phyloP scores from a whole-genome alignment of 805 yeast genomes.

The Zygotorulaspora danielsina region DNA sequence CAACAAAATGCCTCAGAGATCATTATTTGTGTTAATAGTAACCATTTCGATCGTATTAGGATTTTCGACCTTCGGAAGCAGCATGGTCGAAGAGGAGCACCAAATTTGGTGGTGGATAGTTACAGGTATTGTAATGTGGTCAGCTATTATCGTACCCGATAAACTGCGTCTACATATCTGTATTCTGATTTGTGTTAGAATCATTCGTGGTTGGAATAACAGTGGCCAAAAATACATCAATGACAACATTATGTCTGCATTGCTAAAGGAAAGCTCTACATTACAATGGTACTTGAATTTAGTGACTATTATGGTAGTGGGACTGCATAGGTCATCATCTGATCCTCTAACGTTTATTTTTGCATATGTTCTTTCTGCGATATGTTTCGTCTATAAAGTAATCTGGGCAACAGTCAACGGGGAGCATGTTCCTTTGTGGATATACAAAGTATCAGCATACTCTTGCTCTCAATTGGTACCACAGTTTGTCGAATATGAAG shows the following conservation, averaged over 20 bases:
- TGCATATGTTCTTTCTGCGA: slow-evolving; percentile 43
- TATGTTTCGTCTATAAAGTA: slow-evolving; percentile 52
- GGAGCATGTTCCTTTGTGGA: slow-evolving; percentile 44
- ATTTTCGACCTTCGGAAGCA: slow-evolving; percentile 71
- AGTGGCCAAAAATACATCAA: slow-evolving; percentile 79
- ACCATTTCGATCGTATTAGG: slow-evolving; percentile 41
- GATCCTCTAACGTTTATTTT: slow-evolving; percentile 41
- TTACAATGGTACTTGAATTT: slow-evolving; percentile 48
- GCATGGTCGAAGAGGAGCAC: slow-evolving; percentile 92
- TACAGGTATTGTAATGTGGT: slow-evolving; percentile 32
- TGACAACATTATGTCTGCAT: slow-evolving; percentile 45
- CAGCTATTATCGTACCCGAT: slow-evolving; percentile 8
- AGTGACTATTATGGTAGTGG: slow-evolving; percentile 36
- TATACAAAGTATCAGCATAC: slow-evolving; percentile 22
- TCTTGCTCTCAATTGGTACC: slow-evolving; percentile 12
- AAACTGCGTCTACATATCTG: slow-evolving; percentile 14
- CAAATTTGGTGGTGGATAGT: slow-evolving; percentile 90
- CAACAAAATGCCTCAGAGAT: slow-evolving; percentile 1
- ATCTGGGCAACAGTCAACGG: slow-evolving; percentile 52
- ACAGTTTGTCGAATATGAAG: slow-evolving; percentile 15
- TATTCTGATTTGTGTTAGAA: slow-evolving; percentile 42
- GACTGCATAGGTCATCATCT: slow-evolving; percentile 21
- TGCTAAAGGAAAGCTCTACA: slow-evolving; percentile 35
- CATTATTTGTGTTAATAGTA: slow-evolving; percentile 18
- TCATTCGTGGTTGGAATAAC: slow-evolving; percentile 78